Conservation (phyloP, 108 stramenopile genomes). For the Phaeodactylum tricornutum region DNA sequence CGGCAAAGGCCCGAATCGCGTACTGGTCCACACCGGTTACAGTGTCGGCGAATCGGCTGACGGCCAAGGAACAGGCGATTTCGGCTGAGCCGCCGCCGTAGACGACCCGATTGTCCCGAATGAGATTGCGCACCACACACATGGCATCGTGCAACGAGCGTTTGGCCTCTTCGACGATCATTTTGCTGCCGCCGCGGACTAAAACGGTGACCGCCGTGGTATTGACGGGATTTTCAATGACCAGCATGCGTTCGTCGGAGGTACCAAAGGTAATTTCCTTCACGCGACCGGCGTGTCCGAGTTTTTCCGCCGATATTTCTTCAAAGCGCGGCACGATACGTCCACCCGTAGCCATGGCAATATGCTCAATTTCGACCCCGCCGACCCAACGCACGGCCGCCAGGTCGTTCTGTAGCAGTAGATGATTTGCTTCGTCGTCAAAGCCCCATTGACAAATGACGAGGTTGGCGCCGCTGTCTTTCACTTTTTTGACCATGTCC, state of each 20-base stretch:
- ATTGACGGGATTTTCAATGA: conserved; percentile 95
- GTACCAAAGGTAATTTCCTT: conserved; percentile 95
- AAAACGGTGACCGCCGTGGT: conserved; percentile 95
- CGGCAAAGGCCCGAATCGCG: conserved; percentile 98
- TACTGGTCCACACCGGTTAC: conserved; percentile 95
- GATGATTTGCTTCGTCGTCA: conserved; percentile 98
- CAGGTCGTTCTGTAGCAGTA: conserved; percentile 88
- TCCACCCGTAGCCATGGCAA: conserved; percentile 99
- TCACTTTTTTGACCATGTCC: conserved; percentile 96
- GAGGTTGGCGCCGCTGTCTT: conserved; percentile 94
- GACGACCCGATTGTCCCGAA: conserved; percentile 95
- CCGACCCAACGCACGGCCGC: conserved; percentile 97
- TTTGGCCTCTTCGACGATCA: conserved; percentile 99
- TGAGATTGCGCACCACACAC: conserved; percentile 98
- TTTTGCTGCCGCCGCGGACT: conserved; percentile 97
- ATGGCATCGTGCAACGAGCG: conserved; percentile 99
- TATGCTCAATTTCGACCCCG: conserved; percentile 98
- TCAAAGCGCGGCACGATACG: conserved; percentile 96
- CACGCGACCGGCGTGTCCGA: conserved; percentile 89
- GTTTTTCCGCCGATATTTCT: conserved; percentile 90
- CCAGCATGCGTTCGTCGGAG: conserved; percentile 92
- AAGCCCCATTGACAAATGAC: conserved; percentile 99
- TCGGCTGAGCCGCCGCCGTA: conserved; percentile 99
- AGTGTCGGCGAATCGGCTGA: conserved; percentile 85
- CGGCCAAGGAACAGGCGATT: conserved; percentile 94